Conservation (phyloP, 257 asterid genomes). For the Nicotiana noctiflora region DNA sequence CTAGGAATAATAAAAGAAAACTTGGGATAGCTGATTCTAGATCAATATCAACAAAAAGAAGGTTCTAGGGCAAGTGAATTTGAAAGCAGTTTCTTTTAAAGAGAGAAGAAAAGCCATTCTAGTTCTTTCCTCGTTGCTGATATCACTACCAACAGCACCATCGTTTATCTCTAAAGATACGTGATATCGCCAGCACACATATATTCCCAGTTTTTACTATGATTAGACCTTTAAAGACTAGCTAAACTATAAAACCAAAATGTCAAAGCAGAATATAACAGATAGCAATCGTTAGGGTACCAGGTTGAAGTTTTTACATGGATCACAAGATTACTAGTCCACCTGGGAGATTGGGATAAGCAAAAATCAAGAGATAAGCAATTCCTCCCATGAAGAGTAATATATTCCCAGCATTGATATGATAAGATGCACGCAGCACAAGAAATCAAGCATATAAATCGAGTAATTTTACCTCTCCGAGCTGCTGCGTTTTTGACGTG, state of each 20-base stretch:
- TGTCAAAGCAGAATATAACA: background rate
- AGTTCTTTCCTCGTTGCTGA: background rate
- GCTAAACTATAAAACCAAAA: background rate
- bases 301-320: background rate
- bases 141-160: background rate
- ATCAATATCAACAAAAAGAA: too few species aligned
- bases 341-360: background rate
- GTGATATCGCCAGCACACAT: background rate
- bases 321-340: background rate
- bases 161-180: background rate
- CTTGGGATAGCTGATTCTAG: too few species aligned
- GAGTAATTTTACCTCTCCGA: slow-evolving; percentile 49
- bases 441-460: background rate
- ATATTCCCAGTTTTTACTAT: background rate
- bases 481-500: slow-evolving; percentile 50
- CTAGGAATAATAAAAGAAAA: too few species aligned
- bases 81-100: too few species aligned
- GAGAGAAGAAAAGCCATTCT: too few species aligned
- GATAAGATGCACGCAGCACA: background rate
- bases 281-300: background rate
- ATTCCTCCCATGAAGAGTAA: background rate
- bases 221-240: background rate
- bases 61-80: too few species aligned
- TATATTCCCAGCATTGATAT: background rate
- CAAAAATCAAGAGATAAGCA: background rate